Base-by-base conservation (phyloP, 768 basidiomycete genomes). In the Lactarius evosmus region DNA sequence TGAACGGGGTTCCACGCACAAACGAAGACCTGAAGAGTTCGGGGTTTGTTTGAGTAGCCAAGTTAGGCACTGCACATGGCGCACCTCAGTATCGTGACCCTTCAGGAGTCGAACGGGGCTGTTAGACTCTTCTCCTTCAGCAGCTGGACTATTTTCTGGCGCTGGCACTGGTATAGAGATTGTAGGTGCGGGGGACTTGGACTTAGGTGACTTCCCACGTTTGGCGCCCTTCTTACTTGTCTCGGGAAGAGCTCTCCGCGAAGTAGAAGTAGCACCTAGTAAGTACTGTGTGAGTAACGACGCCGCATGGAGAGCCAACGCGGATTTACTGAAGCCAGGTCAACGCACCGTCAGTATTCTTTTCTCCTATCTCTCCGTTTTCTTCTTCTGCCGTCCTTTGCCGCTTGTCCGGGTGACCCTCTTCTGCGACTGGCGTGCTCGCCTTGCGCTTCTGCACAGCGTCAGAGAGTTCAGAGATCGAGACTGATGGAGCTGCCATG, bases 1-100 rank as follows among this genome's bases (percentile, higher is more conserved):
- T 80, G 76, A 40, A 75, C 78, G 14, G 91, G 90, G 74, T 90
- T 93, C 80, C 89, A 93, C 4, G 87, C 83, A 60, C 89, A 89
- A 7, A 89, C 85, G 60, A 92, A 93, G 7, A 93, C 88, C 90
- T 92, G 38, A 32, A 27, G 12, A 7, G 32, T 7, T 40, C 33
- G 52, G 25, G 32, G 30, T 60, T n/a, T 34, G 29, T 58, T 32
- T 59, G 44, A 65, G 34, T 25, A 29, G 32, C 51, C 27, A 54
- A 41, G 53, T 53, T 22, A 54, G 50, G 22, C 16, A 4, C 25
- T 4, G 29, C 36, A 53, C 59, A 25, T 49, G 25, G 59, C 65
- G 50, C 17, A 70, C 66, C 63, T 70, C 69, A 44, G 41, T 72
- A 63, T 81, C 80, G 68, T 92, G 90, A n/a, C 80, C 83, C 32